Conservation (phyloP, 352 stramenopile genomes). For the Aphanomyces invadans region DNA sequence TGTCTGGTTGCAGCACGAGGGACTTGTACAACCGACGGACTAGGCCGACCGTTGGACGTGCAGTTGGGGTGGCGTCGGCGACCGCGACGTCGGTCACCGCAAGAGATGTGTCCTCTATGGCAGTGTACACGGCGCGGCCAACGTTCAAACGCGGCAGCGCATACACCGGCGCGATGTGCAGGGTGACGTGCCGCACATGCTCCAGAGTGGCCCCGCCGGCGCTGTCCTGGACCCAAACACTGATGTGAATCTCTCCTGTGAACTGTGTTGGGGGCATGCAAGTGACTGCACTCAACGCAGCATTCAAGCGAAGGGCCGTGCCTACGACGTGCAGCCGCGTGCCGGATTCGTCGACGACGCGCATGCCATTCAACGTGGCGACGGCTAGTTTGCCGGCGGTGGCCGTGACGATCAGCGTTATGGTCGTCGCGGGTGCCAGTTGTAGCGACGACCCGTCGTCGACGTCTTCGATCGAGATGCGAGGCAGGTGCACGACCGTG, state of each 20-base stretch:
- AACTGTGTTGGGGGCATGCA: not conserved
- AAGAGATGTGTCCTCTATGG: conserved; percentile 1
- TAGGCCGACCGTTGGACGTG: too few relatives aligned
- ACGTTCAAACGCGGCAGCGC: not conserved
- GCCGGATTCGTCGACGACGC: not conserved
- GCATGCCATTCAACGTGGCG: not conserved
- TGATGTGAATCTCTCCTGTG: not conserved
- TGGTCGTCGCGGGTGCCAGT: not conserved
- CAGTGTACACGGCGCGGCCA: not conserved
- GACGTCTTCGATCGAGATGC: conserved; percentile 15
- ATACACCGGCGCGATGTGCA: not conserved
- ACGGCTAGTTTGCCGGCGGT: not conserved
- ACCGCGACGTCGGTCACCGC: not conserved
- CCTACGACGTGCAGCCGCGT: not conserved
- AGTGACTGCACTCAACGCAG: not conserved
- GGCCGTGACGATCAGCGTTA: not conserved
- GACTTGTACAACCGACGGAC: not conserved
- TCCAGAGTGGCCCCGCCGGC: not conserved
- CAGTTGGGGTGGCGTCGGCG: not conserved
- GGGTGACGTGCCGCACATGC: not conserved
- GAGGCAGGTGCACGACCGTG: not conserved
- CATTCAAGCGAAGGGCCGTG: not conserved
- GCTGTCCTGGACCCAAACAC: not conserved
- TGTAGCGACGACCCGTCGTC: not conserved
- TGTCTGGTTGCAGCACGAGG: conserved; percentile 5